Base-by-base conservation (phyloP, 805 yeast species). In the Ogataea neopini region DNA sequence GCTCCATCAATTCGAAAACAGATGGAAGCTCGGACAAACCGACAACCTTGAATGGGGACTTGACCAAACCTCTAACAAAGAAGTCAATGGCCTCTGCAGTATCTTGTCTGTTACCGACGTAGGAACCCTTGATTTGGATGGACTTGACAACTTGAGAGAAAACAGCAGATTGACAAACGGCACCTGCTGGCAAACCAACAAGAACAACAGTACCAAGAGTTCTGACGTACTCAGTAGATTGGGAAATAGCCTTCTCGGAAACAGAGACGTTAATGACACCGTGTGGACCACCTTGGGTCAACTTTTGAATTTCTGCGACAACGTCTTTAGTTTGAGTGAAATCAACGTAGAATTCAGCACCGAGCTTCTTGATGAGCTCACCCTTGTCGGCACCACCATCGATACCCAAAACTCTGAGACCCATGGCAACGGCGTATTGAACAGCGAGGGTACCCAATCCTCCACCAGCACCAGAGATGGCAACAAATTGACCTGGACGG, bases 81-180 rank as follows among this genome's bases (percentile, higher is more conserved):
- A 84, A 83, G 59, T 84, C 88, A 48, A 84, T 63, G 40, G 89
- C 89, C 69, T 84, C 90, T 54, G 84, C 78, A 56, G 92, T 80
- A 71, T 88, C 96, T 56, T 86, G 85, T 72, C 95, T 84, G 81
- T 86, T 86, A 61, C 96, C 96, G 53, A 88, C 96, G 65, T 86
- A 86, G 44, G 95, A 86, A 59, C 94, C 96, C 67, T 75, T 80
- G 64, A 88, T 83, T 62, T 74, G 73, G 67, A 85, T 74, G 49
- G 88, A 80, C 71, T 79, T 84, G 57, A 85, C 83, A 51, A 88
- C 95, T 44, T 86, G 81, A 55, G 75, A 72, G 74, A 87, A 84
- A 46, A 88, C 88, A 48, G 80, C 77, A 34, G 89, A 80, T 57
- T 76, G 74, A 61, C 82, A 80, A 67, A 79, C 77, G 53, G 94